Evolutionary conservation across 768 basidiomycete genomes (phyloP).

Genomic region (Mycena crocata): DNA sequence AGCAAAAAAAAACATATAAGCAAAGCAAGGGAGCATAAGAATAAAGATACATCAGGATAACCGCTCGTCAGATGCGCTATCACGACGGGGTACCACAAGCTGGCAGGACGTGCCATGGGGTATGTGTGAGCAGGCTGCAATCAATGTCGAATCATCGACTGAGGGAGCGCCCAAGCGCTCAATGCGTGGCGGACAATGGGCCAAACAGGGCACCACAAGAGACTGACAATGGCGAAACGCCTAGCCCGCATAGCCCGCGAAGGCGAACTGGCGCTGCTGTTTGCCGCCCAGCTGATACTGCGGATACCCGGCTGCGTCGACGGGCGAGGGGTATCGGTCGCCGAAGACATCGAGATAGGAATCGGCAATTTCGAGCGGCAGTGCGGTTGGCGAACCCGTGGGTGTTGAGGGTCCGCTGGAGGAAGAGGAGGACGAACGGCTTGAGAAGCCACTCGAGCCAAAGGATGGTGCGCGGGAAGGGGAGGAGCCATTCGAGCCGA

Average conservation of each 20-base stretch:
- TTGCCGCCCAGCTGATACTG: not conserved
- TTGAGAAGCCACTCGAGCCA: constrained; percentile 20
- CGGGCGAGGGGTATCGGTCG: constrained; percentile 6
- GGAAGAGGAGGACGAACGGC: constrained; percentile 19
- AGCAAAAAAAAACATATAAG: too few relatives aligned
- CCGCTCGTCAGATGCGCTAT: constrained; percentile 33
- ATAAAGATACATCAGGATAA: constrained; percentile 25
- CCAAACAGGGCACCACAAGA: not conserved
- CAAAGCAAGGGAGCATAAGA: constrained; percentile 9
- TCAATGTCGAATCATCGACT: not conserved
- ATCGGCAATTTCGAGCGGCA: constrained; percentile 19
- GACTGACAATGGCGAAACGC: not conserved
- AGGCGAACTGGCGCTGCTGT: constrained; percentile 12
- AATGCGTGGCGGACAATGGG: constrained; percentile 17
- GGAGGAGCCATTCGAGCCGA: constrained; percentile 24
- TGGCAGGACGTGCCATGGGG: constrained; percentile 29
- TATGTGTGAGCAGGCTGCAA: not conserved
- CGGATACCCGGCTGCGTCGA: not conserved
- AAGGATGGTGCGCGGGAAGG: constrained; percentile 28
- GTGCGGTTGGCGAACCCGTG: constrained; percentile 12
- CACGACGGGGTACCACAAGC: constrained; percentile 24
- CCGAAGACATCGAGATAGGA: constrained; percentile 9
- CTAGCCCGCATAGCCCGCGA: constrained; percentile 18
- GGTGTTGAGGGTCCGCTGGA: constrained; percentile 33
- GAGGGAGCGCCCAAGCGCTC: not conserved